These are phyloP conservation scores for Puccinellia tenuiflora DNA, from an alignment of 176 grass and related monocot genomes.

Conservation along the genomic window DNA sequence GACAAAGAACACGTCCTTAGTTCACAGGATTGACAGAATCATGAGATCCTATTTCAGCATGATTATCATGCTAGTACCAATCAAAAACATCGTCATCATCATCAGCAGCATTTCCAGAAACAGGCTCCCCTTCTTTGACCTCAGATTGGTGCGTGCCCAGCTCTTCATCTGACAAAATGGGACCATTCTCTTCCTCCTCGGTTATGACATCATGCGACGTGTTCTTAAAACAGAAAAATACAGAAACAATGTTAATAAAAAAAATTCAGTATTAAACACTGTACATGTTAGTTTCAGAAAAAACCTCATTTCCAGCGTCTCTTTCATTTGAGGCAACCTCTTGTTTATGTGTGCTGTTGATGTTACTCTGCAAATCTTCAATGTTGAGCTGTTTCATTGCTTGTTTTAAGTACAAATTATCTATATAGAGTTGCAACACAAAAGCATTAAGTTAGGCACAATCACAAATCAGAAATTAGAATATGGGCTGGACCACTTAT, in stretches of 20 bases:
- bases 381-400: conserved; percentile 75
- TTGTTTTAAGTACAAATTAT: conserved; percentile 69
- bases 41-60: background rate
- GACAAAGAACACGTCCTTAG: background rate
- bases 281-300: background rate
- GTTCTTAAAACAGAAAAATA: conserved; percentile 16
- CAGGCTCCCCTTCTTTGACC: conserved; percentile 17
- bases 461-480: conserved; percentile 17
- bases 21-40: background rate
- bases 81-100: conserved; percentile 43
- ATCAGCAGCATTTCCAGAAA: conserved; percentile 34
- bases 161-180: conserved; percentile 19
- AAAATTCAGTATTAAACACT: background rate
- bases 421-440: conserved; percentile 34
- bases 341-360: conserved; percentile 17
- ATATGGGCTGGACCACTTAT: background rate
- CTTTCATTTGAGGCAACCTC: conserved; percentile 23
- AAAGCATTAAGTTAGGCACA: background rate
- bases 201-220: background rate
- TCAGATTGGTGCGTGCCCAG: background rate
- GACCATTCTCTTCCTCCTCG: conserved; percentile 24
- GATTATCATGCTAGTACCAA: conserved; percentile 37
- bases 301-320: conserved; percentile 23
- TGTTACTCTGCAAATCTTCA: conserved; percentile 25
- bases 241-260: background rate